Conservation (phyloP, 257 asterid genomes). For the Nicotiana attenuata region DNA sequence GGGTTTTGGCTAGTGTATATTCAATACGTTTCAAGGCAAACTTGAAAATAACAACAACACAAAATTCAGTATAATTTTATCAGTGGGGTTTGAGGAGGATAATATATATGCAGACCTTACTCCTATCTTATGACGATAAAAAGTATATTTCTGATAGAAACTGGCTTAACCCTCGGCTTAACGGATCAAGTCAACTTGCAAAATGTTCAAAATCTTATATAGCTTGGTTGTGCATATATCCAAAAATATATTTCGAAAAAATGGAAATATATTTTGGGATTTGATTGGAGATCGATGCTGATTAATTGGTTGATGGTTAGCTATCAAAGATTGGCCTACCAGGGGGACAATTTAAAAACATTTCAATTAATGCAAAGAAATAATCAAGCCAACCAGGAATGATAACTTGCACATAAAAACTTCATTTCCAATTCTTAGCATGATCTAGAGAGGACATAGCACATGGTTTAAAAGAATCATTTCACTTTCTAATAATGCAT, state of each 20-base stretch:
- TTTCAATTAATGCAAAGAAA: not conserved
- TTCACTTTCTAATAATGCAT: not conserved
- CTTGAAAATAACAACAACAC: too few species aligned
- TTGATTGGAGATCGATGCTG: slow-evolving; percentile 2
- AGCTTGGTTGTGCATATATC: not conserved
- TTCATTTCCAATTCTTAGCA: not conserved
- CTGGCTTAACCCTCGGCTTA: too few species aligned
- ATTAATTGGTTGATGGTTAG: not conserved
- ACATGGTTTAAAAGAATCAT: not conserved
- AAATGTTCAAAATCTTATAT: not conserved
- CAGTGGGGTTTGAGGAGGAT: fast-evolving
- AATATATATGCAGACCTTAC: too few species aligned
- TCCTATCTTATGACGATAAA: too few species aligned
- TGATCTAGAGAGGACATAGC: not conserved
- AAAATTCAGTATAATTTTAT: too few species aligned
- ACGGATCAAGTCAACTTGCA: not conserved
- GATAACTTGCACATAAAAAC: not conserved
- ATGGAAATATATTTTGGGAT: not conserved
- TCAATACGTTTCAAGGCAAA: not conserved
- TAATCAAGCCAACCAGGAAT: not conserved
- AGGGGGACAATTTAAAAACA: not conserved
- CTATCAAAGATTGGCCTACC: slow-evolving; percentile 22
- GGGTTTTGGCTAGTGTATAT: not conserved
- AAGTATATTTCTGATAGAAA: fast-evolving
- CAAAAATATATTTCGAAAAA: not conserved